A percentile compares a stretch with the other conserved stretches of the same genome.
Conservation (phyloP, 139 green algal genomes). For the Tetradesmus lagerheimii region DNA sequence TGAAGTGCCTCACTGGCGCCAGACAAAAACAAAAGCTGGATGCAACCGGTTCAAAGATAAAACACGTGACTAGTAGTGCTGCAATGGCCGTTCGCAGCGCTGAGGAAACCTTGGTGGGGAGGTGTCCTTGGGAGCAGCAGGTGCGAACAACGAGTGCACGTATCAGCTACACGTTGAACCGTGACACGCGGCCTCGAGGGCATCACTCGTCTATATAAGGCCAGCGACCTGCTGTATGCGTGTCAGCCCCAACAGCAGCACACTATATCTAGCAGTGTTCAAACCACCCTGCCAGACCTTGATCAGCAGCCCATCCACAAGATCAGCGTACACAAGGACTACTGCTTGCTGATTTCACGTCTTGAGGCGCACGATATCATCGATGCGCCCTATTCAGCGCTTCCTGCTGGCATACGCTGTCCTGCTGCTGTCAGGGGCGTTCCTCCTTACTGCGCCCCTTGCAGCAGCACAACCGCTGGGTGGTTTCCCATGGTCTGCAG, state of each 20-base stretch:
- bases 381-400: neutral
- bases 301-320: neutral
- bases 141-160: neutral
- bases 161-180: neutral
- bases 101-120: neutral
- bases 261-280: neutral
- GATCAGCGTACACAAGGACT: too few species aligned
- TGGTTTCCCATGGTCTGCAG: slow-evolving; percentile 5
- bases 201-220: neutral
- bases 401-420: neutral
- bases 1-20: too few species aligned
- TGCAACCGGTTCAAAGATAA: neutral
- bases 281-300: neutral
- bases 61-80: neutral
- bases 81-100: neutral
- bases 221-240: neutral
- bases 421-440: neutral
- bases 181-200: neutral
- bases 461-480: neutral
- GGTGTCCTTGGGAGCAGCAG: neutral
- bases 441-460: neutral
- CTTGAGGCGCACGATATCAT: too few species aligned
- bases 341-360: too few species aligned
- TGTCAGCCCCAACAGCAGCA: neutral
- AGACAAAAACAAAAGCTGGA: too few species aligned